These are phyloP conservation scores for Dalbergia cochinchinensis DNA, from an alignment of 306 rosid genomes.

Conservation along the genomic window DNA sequence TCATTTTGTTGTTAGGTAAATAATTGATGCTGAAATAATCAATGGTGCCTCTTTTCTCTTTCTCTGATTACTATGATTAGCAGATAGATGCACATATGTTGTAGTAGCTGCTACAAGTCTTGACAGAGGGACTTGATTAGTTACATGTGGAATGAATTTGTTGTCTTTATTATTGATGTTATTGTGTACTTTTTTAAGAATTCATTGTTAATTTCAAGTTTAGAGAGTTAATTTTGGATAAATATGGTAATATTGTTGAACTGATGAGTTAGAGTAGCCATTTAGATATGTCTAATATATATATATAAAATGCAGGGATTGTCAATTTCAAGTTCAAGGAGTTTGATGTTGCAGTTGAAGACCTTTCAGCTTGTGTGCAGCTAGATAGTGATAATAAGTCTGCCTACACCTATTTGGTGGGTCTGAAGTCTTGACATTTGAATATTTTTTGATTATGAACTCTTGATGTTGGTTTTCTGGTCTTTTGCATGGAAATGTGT, in stretches of 20 bases:
- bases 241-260: constrained; percentile 28
- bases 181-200: constrained; percentile 4
- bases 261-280: constrained; percentile 16
- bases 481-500: constrained; percentile 24
- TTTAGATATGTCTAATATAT: constrained; percentile 27
- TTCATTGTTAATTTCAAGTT: constrained; percentile 19
- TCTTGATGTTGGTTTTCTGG: constrained; percentile 38
- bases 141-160: constrained; percentile 33
- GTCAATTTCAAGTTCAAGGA: constrained; percentile 88
- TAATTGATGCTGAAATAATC: constrained; percentile 32
- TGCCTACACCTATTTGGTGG: constrained; percentile 86
- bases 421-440: constrained; percentile 45
- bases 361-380: constrained; percentile 77
- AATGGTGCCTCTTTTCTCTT: constrained; percentile 23
- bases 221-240: constrained; percentile 32
- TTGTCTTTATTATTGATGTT: constrained; percentile 14
- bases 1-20: constrained; percentile 22
- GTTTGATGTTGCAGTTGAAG: constrained; percentile 76
- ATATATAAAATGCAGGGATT: constrained; percentile 64
- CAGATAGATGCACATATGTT: background rate
- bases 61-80: background rate
- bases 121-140: constrained; percentile 13
- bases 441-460: constrained; percentile 28
- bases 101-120: constrained; percentile 38
- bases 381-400: constrained; percentile 77